A percentile compares a stretch with the other conserved stretches of the same genome.
These are phyloP conservation scores for Starmera amethionina DNA, from an alignment of 805 yeast genomes.

Conservation along the genomic window DNA sequence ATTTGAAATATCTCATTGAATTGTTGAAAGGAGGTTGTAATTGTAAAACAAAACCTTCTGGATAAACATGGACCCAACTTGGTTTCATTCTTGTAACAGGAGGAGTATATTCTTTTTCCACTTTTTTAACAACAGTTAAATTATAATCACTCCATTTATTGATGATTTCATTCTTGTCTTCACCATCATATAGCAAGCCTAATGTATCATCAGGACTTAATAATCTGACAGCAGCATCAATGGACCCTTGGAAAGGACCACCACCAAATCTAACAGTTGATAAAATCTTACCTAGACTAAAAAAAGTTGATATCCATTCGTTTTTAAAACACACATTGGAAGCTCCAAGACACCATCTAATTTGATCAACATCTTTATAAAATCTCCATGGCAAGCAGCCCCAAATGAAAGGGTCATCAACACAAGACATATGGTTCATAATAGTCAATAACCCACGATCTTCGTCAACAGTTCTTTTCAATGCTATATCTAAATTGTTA, in stretches of 20 bases:
- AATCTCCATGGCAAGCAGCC: conserved; percentile 72
- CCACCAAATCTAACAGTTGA: conserved; percentile 82
- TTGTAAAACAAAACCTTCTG: conserved; percentile 92
- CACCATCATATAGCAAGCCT: conserved; percentile 29
- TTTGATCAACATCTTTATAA: conserved; percentile 49
- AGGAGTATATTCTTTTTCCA: conserved; percentile 25
- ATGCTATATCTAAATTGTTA: conserved; percentile 54
- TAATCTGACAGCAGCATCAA: conserved; percentile 79
- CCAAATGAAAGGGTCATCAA: conserved; percentile 90
- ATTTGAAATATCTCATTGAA: conserved; percentile 89
- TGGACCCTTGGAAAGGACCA: conserved; percentile 86
- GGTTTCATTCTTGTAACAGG: conserved; percentile 58
- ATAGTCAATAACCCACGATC: conserved; percentile 72
- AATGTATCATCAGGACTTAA: conserved; percentile 66
- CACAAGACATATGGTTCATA: conserved; percentile 87
- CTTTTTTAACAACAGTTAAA: conserved; percentile 5
- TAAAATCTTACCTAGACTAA: conserved; percentile 82
- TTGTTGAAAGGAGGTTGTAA: conserved; percentile 66
- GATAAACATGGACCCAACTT: conserved; percentile 90
- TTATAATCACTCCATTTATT: conserved; percentile 9
- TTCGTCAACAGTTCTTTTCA: conserved; percentile 52
- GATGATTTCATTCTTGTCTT: conserved; percentile 4
- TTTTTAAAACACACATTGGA: conserved; percentile 76
- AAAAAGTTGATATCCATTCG: conserved; percentile 43
- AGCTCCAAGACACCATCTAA: conserved; percentile 95